phyloP scores from a whole-genome alignment of 306 rosid species.

The Vachellia pachyceras region DNA sequence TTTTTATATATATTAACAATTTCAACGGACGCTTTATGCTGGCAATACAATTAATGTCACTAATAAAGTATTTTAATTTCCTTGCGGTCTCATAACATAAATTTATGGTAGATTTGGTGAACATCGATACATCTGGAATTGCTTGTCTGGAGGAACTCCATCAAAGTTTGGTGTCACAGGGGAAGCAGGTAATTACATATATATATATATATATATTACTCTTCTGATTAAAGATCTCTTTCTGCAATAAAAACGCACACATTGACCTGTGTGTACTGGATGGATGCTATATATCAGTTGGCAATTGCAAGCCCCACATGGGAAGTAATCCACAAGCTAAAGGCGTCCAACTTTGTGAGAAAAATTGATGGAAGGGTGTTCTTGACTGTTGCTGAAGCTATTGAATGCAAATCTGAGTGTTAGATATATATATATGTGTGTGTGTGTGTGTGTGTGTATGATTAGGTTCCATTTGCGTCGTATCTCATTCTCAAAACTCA shows the following conservation, averaged over 20 bases:
- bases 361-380: constrained; percentile 65
- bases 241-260: neutral
- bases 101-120: constrained; percentile 61
- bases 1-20: too few species aligned
- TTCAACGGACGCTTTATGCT: neutral
- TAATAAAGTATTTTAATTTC: neutral
- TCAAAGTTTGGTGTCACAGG: constrained; percentile 52
- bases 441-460: too few species aligned
- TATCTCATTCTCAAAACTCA: too few species aligned
- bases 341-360: constrained; percentile 60
- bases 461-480: too few species aligned
- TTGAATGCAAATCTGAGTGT: constrained; percentile 34
- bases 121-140: constrained; percentile 81
- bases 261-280: too few species aligned
- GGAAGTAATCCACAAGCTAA: constrained; percentile 89
- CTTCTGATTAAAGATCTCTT: neutral
- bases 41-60: neutral
- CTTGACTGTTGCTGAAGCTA: constrained; percentile 85
- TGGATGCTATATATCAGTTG: too few species aligned
- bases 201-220: neutral
- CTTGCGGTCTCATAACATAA: neutral
- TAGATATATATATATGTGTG: too few species aligned
- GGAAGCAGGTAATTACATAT: constrained; percentile 53
- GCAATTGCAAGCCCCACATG: constrained; percentile 79
- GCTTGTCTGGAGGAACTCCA: constrained; percentile 69